Evolutionary conservation across 2,329 filamentous ascomycete genomes (phyloP).

Genomic region (Talaromyces funiculosus): DNA sequence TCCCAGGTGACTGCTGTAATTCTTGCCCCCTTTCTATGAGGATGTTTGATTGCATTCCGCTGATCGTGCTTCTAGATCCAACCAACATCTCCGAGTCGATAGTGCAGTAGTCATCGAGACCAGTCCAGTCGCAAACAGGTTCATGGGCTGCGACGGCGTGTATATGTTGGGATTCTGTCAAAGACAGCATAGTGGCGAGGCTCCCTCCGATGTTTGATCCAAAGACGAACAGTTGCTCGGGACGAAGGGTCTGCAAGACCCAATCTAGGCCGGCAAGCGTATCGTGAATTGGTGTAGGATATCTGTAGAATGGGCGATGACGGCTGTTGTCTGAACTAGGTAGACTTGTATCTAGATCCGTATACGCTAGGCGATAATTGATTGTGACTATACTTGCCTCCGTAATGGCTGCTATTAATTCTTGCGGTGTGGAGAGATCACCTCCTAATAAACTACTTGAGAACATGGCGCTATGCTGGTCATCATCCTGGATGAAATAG

Average conservation of each 20-base stretch:
- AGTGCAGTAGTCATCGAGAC: slow-evolving; percentile 37
- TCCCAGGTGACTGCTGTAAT: neutral
- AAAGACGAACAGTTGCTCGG: slow-evolving; percentile 25
- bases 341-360: neutral
- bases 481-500: neutral
- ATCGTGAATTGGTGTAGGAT: slow-evolving; percentile 36
- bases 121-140: slow-evolving; percentile 36
- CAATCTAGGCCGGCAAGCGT: slow-evolving; percentile 36
- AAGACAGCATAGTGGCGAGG: slow-evolving; percentile 38
- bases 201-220: slow-evolving; percentile 38
- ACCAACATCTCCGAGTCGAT: slow-evolving; percentile 8
- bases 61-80: neutral
- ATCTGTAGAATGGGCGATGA: slow-evolving; percentile 21
- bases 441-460: neutral
- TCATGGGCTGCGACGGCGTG: slow-evolving; percentile 29
- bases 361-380: slow-evolving; percentile 35
- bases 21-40: neutral
- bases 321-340: neutral
- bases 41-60: neutral
- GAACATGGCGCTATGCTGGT: neutral
- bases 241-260: slow-evolving; percentile 28
- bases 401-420: slow-evolving; percentile 27
- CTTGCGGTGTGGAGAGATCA: slow-evolving; percentile 17
- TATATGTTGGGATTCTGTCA: slow-evolving; percentile 34
- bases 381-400: slow-evolving; percentile 35